Evolutionary conservation across 306 rosid species (phyloP).

Genomic region (Pyrus communis): DNA sequence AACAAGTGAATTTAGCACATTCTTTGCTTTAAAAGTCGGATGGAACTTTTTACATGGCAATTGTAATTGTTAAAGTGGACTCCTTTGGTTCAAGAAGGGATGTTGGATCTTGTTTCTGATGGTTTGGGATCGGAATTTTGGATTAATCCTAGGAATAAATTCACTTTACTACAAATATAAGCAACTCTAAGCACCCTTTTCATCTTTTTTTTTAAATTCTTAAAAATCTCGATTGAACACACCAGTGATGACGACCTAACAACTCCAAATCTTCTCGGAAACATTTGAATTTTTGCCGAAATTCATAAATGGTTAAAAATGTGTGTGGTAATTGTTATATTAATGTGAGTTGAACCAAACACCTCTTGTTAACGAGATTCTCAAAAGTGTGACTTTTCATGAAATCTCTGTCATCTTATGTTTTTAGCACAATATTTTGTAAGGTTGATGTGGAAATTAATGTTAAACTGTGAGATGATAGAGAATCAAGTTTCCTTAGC

Average conservation of each 20-base stretch:
- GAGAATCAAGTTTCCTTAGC: accelerated
- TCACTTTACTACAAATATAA: neutral
- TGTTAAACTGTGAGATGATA: no score
- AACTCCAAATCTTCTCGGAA: no score
- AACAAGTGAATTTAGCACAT: neutral
- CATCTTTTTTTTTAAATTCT: no score
- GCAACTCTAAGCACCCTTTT: neutral
- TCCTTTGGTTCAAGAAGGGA: neutral
- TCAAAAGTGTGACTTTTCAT: no score
- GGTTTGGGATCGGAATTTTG: neutral
- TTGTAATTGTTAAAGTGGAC: neutral
- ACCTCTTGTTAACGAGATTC: no score
- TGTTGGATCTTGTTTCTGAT: neutral
- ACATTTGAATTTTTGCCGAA: no score
- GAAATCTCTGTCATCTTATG: no score
- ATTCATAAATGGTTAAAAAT: no score
- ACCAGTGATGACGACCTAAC: no score
- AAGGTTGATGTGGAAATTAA: no score
- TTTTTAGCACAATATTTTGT: no score
- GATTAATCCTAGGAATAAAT: neutral
- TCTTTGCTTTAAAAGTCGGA: neutral
- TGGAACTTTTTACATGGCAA: neutral
- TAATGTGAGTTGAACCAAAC: neutral
- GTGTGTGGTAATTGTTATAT: no score
- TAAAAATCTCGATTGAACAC: neutral